Base-by-base conservation (phyloP, 352 stramenopile genomes). In the Pythium rhizo-oryzae region DNA sequence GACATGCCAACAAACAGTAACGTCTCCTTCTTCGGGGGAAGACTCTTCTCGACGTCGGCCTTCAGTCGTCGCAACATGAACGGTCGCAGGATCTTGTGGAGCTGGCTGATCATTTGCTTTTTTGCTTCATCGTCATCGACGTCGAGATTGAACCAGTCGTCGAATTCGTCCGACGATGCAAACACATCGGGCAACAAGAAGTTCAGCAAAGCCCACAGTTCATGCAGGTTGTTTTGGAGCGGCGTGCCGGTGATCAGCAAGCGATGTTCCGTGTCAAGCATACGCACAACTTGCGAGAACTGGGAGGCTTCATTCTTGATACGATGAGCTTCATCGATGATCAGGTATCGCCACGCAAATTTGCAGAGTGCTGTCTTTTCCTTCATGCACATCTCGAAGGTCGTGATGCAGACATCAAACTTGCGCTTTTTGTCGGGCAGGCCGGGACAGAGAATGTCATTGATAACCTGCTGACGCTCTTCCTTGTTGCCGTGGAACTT, bases 61-160 rank as follows among this genome's bases (percentile, higher is more conserved):
- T 99, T 99, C 4, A 99, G 75, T 59, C 98, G 85, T 61, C 98
- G 91, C 47, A 99, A 76, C 81, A 99, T 98, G 79, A 99, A 99
- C 1, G 97, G 97, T 47, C 94, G 82, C 50, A 96, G 70, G 52
- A 96, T 96, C 62, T 93, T 92, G 74, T 96, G 88, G 49, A 96
- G 62, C 69, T 96, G 88, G 7, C 81, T 87, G 43, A 96, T 96
- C 87, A 96, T 94, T 55, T 94, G 86, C 67, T 96, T 94, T 72
- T 96, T 96, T 5, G 88, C 88, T 78, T 96, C 86, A 23, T 96
- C 88, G 46, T 96, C 88, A 50, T 93, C 88, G 12, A 93, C 85
- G 50, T 96, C 88, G 16, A 96, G 68, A 47, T 96, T 96, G 61
- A 96, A 96, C 89, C 89, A 96, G 28, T 95, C 87, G 55, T 95